These are phyloP conservation scores for Ogataea sp. DNA, from an alignment of 805 yeast genomes.

Conservation along the genomic window DNA sequence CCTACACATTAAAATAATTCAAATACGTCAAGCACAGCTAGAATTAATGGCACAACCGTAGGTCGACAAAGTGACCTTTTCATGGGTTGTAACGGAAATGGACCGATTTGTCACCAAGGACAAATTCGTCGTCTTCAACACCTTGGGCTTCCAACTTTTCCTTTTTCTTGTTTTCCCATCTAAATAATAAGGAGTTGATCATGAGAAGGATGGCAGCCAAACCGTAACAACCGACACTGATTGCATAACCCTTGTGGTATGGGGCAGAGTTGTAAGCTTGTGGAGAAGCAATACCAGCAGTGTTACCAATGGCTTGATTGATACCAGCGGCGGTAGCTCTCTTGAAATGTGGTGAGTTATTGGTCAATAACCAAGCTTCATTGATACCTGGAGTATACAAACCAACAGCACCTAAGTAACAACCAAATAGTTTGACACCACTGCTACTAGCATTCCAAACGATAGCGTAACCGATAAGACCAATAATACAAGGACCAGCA, in stretches of 20 bases:
- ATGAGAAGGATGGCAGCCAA: background rate
- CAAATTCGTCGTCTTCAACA: background rate
- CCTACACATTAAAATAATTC: too few relatives aligned
- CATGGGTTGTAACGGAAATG: background rate
- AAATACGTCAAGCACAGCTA: too few relatives aligned
- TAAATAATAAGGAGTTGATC: background rate
- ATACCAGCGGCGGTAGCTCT: conserved; percentile 52
- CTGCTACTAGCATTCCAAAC: conserved; percentile 8
- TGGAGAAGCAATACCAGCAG: conserved; percentile 39
- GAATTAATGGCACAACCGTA: too few relatives aligned
- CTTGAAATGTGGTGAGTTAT: conserved; percentile 9
- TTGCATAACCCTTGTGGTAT: background rate
- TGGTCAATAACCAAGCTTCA: conserved; percentile 7
- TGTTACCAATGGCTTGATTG: conserved; percentile 47
- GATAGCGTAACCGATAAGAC: conserved; percentile 9
- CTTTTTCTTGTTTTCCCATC: background rate
- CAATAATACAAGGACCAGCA: conserved; percentile 7
- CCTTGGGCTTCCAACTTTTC: background rate
- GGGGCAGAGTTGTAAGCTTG: background rate
- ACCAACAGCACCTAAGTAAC: conserved; percentile 4
- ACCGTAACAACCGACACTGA: background rate
- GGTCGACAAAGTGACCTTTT: too few relatives aligned
- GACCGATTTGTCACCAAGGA: background rate
- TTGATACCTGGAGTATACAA: conserved; percentile 1
- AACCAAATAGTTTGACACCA: conserved; percentile 12